Conservation (phyloP, 306 rosid species). For the Begonia peltatifolia region DNA sequence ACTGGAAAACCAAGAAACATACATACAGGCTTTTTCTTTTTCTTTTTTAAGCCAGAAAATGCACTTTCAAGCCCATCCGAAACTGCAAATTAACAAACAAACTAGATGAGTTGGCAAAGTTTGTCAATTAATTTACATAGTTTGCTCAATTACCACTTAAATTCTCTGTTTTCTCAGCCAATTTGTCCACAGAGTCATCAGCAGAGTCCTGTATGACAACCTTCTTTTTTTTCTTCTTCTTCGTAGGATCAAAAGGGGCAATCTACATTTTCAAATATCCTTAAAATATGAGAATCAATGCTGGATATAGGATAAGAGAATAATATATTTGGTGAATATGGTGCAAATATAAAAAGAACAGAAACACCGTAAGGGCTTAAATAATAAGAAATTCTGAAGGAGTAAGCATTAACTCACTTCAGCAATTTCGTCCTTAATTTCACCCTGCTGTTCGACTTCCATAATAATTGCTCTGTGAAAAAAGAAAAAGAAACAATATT, state of each 20-base stretch:
- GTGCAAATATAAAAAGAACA: no score
- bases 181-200: conserved; percentile 65
- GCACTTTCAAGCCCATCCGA: conserved; percentile 62
- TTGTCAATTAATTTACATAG: no score
- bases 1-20: neutral
- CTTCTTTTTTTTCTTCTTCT: conserved; percentile 89
- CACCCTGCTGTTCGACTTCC: conserved; percentile 29
- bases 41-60: conserved; percentile 83
- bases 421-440: conserved; percentile 48
- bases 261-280: conserved; percentile 26
- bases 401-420: conserved; percentile 26
- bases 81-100: conserved; percentile 32
- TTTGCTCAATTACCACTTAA: conserved; percentile 32
- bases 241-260: conserved; percentile 82
- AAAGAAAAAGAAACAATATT: no score
- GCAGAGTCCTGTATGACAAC: conserved; percentile 33
- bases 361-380: no score
- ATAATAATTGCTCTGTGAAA: conserved; percentile 33
- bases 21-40: conserved; percentile 86
- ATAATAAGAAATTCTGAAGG: neutral
- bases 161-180: conserved; percentile 79
- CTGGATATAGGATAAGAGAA: no score
- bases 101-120: no score
- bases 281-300: neutral
- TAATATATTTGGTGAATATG: neutral